Percentiles rank a stretch among this genome's conserved stretches.
Evolutionary conservation across 495 filamentous ascomycete genomes (phyloP).

Genomic region (Penicillium crystallinum): DNA sequence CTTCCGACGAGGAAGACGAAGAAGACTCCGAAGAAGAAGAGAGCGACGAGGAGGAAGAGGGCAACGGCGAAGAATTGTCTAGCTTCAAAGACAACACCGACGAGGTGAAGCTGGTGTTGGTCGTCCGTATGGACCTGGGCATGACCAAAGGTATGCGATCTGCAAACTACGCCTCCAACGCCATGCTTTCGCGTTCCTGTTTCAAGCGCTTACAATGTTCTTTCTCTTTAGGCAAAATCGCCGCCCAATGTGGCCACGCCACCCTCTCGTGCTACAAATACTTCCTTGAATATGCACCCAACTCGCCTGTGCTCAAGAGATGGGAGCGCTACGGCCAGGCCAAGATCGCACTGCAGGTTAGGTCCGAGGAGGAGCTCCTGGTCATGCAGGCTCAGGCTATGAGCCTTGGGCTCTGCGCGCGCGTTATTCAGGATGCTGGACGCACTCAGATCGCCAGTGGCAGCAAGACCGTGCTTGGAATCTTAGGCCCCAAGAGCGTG

Average conservation of each 20-base stretch:
- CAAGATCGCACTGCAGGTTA: slow-evolving; percentile 86
- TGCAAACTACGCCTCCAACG: background rate
- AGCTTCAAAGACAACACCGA: slow-evolving; percentile 53
- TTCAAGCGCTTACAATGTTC: background rate
- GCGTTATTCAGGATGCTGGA: slow-evolving; percentile 90
- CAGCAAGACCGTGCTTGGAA: slow-evolving; percentile 82
- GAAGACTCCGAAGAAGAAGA: slow-evolving; percentile 28
- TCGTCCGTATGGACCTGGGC: slow-evolving; percentile 87
- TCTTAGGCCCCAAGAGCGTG: slow-evolving; percentile 82
- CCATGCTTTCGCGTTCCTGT: background rate
- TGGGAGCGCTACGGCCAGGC: slow-evolving; percentile 86
- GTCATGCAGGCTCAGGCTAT: slow-evolving; percentile 71
- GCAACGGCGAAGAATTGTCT: slow-evolving; percentile 38
- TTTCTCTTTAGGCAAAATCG: slow-evolving; percentile 75
- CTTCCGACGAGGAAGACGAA: slow-evolving; percentile 39
- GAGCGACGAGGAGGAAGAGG: slow-evolving; percentile 35
- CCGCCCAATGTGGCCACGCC: slow-evolving; percentile 91
- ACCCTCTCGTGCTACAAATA: slow-evolving; percentile 95
- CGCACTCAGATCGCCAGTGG: slow-evolving; percentile 94
- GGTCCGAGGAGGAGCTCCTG: slow-evolving; percentile 75
- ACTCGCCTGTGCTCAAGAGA: slow-evolving; percentile 61
- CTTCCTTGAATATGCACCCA: slow-evolving; percentile 52
- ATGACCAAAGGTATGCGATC: slow-evolving; percentile 81
- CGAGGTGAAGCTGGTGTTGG: slow-evolving; percentile 90
- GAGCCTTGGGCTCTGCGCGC: slow-evolving; percentile 78